These are phyloP conservation scores for Colletotrichum destructivum DNA, from an alignment of 2,329 filamentous ascomycete species.

Conservation along the genomic window DNA sequence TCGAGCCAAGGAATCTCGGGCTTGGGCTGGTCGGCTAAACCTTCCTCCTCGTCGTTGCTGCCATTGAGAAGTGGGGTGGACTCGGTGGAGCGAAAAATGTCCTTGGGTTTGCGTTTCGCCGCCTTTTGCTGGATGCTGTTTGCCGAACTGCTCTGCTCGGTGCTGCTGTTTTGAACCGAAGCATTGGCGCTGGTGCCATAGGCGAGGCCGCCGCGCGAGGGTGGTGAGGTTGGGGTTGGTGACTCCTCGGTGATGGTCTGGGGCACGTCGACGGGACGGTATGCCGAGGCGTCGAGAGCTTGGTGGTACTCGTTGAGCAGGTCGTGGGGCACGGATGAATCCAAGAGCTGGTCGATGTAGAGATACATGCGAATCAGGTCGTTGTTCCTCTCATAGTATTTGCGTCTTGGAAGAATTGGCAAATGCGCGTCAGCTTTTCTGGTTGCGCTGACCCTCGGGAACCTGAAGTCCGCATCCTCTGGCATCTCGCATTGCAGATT, in stretches of 20 bases:
- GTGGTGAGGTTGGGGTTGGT: conserved; percentile 51
- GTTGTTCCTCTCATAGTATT: conserved; percentile 93
- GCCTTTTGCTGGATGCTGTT: conserved; percentile 64
- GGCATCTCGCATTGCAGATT: background rate
- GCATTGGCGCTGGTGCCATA: conserved; percentile 36
- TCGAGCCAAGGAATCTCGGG: conserved; percentile 79
- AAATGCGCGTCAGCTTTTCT: conserved; percentile 24
- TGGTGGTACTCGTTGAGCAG: conserved; percentile 89
- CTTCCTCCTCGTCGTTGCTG: conserved; percentile 57
- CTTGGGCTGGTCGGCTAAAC: conserved; percentile 55
- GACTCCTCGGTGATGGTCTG: conserved; percentile 83
- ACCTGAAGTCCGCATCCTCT: conserved; percentile 1
- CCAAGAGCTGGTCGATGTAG: conserved; percentile 91
- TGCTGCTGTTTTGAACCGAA: conserved; percentile 40
- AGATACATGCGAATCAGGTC: conserved; percentile 91
- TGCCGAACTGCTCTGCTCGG: conserved; percentile 40
- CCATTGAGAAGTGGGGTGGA: conserved; percentile 75
- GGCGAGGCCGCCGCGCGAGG: conserved; percentile 40
- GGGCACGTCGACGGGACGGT: conserved; percentile 73
- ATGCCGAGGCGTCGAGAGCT: conserved; percentile 69
- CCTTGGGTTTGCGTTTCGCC: conserved; percentile 86
- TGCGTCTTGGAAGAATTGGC: conserved; percentile 63
- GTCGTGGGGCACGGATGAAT: conserved; percentile 93
- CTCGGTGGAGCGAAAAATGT: conserved; percentile 85
- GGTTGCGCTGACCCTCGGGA: background rate